Evolutionary conservation across 1,139 yeast genomes (phyloP), one percentile per base, ranked within the genome.

Genomic region (Debaryomyces nepalensis): DNA sequence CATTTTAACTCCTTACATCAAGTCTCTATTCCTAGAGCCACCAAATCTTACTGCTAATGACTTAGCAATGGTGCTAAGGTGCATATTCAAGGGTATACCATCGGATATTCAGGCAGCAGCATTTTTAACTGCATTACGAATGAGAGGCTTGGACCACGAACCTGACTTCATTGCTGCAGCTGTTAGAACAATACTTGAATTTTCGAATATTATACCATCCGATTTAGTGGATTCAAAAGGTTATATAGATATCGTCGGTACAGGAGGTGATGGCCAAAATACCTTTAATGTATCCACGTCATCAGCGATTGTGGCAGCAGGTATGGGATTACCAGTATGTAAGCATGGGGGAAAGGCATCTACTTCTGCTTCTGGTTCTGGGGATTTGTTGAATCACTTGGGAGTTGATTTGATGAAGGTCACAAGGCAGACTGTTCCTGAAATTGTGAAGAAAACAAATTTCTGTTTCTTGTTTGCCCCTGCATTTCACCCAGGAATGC

Each of bases 251-350:
- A 87, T 93, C 30, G 99, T 93, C 5, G 99, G 99, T 1, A 93
- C 99, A 0, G 99, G 99, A 21, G 99, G 99, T 5, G 99, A 93
- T 59, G 97, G 97, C 3, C 97, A 93, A 59, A 85, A 93, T 59
- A 93, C 99, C 0, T 93, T 93, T 66, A 93, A 93, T 58, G 99
- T 93, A 1, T 87, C 96, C 6, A 93, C 99, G 0, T 88, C 97
- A 1, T 75, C 97, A 1, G 97, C 97, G 0, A 89, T 93, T 40
- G 90, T 93, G 4, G 95, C 91, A 0, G 88, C 97, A 0, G 99
- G 99, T 4, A 85, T 88, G 73, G 90, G 90, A 0, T 63, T 90
- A 39, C 78, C 80, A 19, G 83, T 91, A 12, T 88, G 96, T 61
- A 91, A 77, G 57, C 99, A 93, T 61, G 99, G 99, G 18, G 98